A percentile compares a stretch with the other conserved stretches of the same genome.
Conservation (phyloP, 345 rosid species). For the Lenwebbia sp. region DNA sequence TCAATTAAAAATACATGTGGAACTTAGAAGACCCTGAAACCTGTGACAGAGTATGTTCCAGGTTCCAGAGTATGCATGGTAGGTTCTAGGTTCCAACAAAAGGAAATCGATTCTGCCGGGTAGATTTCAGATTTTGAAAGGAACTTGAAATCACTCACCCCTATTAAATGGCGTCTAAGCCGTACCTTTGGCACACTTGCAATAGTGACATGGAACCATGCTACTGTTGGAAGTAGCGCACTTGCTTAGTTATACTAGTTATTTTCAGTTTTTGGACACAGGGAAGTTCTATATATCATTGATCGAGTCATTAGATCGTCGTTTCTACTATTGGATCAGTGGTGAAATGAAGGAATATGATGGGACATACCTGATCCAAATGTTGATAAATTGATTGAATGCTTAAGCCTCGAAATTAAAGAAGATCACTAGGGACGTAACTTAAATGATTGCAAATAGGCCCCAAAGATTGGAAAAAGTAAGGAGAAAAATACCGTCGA, state of each 20-base stretch:
- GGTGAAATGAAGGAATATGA: background rate
- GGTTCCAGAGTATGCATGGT: no score
- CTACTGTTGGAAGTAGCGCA: no score
- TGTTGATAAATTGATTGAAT: background rate
- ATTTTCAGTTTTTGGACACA: background rate
- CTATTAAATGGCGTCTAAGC: background rate
- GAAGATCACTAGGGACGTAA: background rate
- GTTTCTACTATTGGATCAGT: background rate
- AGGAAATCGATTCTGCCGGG: no score
- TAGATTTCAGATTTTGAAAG: no score
- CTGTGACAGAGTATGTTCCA: no score
- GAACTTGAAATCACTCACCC: no score
- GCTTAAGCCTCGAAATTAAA: background rate
- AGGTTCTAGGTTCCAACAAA: no score
- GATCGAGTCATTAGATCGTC: background rate
- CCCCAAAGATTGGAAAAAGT: background rate
- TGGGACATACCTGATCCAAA: background rate
- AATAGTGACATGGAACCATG: background rate
- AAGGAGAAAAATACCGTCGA: background rate
- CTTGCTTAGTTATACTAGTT: no score
- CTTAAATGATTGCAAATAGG: background rate
- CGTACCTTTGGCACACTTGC: background rate
- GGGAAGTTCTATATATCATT: background rate
- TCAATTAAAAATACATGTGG: no score
- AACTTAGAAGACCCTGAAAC: no score